Conservation (phyloP, 257 asterid species). For the Misopates orontium region DNA sequence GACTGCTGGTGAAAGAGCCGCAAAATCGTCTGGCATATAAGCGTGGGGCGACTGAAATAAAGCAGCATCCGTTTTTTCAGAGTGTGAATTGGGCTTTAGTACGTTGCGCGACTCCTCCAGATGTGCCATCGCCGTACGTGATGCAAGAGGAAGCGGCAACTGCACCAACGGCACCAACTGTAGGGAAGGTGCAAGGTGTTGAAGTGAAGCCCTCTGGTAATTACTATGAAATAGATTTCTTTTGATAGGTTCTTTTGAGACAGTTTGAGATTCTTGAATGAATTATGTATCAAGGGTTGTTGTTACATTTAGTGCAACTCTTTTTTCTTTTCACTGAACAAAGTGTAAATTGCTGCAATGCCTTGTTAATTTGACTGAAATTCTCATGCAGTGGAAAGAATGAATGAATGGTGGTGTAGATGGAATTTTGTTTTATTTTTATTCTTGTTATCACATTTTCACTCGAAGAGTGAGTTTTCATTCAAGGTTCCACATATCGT, state of each 20-base stretch:
- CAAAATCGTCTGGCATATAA: slow-evolving; percentile 62
- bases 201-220: slow-evolving; percentile 63
- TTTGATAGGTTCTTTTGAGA: slow-evolving; percentile 27
- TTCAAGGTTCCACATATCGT: too few relatives aligned
- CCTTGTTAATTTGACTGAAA: slow-evolving; percentile 17
- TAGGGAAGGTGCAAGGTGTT: slow-evolving; percentile 40
- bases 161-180: slow-evolving; percentile 2
- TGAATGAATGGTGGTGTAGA: too few relatives aligned
- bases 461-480: too few relatives aligned
- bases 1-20: slow-evolving; percentile 61
- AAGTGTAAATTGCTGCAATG: slow-evolving; percentile 37
- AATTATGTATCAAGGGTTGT: slow-evolving; percentile 15
- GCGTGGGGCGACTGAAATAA: slow-evolving; percentile 63
- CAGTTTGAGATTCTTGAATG: slow-evolving; percentile 22
- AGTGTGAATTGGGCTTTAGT: slow-evolving; percentile 64
- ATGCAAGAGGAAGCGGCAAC: slow-evolving; percentile 13
- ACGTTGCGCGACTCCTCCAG: slow-evolving; percentile 62
- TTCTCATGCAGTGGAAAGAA: neutral
- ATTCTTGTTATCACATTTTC: too few relatives aligned
- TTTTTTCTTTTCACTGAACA: slow-evolving; percentile 27
- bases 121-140: slow-evolving; percentile 42
- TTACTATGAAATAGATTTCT: slow-evolving; percentile 65
- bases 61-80: slow-evolving; percentile 67
- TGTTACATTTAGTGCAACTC: slow-evolving; percentile 23
- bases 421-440: too few relatives aligned